Evolutionary conservation across 306 rosid species (phyloP), one percentile per base, ranked within the genome.

Genomic region (Casuarina cunninghamiana): DNA sequence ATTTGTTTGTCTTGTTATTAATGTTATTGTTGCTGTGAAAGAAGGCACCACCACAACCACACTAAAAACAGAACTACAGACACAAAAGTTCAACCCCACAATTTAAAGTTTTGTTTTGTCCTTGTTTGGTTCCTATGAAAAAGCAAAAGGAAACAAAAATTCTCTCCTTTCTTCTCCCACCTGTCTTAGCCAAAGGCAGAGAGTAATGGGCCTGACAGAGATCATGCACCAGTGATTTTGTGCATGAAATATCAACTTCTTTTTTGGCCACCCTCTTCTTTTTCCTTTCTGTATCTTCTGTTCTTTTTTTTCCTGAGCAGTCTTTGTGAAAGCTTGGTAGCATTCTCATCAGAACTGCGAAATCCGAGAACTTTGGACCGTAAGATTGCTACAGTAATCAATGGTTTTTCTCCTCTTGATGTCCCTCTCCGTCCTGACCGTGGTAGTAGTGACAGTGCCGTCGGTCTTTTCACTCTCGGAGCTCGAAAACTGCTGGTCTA

Each of bases 401-500:
- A 66, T 74, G 61, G 80, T 65, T 76, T 85, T 90, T 83, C 95
- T 88, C 84, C 83, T 87, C 85, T 90, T 87, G 4, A 75, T 69
- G 71, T 78, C 91, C 71, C 76, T 90, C 76, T 90, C 91, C 67
- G 74, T 58, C 72, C 78, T 78, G 45, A 65, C 69, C 10, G 79
- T 71, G 63, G 77, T 53, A 16, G 77, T 54, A n/a, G 69, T 39
- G 39, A 76, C 41, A 57, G 77, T 42, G 61, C 68, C 84, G 49
- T 65, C 51, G 73, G 88, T 85, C 66, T 60, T 88, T 74, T 83
- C 96, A 89, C 93, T 92, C 53, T 90, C 97, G 38, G 89, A 83
- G 86, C 97, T 88, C 48, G 90, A 83, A 82, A 90, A 92, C 67
- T 82, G 86, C 51, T 86, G 91, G 80, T 95, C 98, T 44, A 95